Conservation (phyloP, 352 stramenopile species). For the Phytopythium montanum region DNA sequence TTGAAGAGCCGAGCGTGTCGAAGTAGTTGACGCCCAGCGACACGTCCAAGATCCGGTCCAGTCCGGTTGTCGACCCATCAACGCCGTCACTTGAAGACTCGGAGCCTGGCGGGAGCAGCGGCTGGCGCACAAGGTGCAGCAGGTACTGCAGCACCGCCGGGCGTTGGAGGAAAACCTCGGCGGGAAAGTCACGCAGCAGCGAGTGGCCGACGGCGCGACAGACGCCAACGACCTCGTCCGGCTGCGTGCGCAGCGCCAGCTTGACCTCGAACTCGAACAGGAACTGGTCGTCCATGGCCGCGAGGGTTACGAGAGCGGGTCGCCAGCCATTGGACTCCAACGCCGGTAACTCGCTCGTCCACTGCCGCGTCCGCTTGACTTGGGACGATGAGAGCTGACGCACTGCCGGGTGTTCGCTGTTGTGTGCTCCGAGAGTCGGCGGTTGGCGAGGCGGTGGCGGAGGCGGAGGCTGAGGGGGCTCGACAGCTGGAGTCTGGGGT, state of each 20-base stretch:
- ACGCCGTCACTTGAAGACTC: background rate
- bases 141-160: constrained; percentile 55
- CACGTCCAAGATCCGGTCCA: constrained; percentile 25
- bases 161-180: constrained; percentile 65
- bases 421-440: background rate
- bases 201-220: constrained; percentile 48
- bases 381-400: background rate
- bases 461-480: background rate
- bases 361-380: constrained; percentile 1
- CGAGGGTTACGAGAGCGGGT: constrained; percentile 49
- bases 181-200: constrained; percentile 62
- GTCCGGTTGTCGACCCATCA: background rate
- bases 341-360: constrained; percentile 11
- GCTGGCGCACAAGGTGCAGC: constrained; percentile 59
- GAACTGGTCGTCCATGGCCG: constrained; percentile 57
- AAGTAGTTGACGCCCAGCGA: constrained; percentile 72
- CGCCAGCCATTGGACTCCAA: constrained; percentile 48
- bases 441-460: background rate
- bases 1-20: constrained; percentile 38
- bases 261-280: constrained; percentile 84
- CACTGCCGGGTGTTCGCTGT: background rate
- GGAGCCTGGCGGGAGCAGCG: constrained; percentile 32
- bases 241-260: constrained; percentile 40
- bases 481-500: background rate
- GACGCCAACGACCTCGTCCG: constrained; percentile 43